Evolutionary conservation across 352 stramenopile species (phyloP), one percentile per base, ranked within the genome.

Genomic region (Thalassiosira allenii): DNA sequence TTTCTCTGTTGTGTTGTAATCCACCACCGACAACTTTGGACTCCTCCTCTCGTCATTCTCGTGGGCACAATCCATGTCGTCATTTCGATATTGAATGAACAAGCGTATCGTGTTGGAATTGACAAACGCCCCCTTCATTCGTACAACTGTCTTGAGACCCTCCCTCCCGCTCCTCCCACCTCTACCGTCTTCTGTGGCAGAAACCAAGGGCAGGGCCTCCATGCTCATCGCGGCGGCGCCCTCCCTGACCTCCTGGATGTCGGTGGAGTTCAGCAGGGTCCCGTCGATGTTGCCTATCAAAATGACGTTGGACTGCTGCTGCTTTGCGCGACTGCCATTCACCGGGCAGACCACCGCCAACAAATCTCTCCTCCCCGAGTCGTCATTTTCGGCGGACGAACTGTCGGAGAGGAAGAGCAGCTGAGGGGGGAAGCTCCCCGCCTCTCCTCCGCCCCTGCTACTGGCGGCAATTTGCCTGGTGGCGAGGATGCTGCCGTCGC

Each of bases 251-350:
- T 72, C 51, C 23, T 53, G 52, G 25, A 66, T 54, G 54, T 89
- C 69, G 6, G 81, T 27, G 12, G 66, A 79, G 74, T 93, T 91
- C 6, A 93, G 70, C 23, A 64, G 27, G 30, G 54, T 30, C 3
- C 88, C 86, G 47, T 91, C 67, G 67, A 93, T 91, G 33, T 87
- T 86, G 12, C 75, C 87, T 32, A 93, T 89, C 1, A 93, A 29
- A 56, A 92, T 77, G 37, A 88, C 56, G 29, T 79, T 79, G 59
- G 34, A 52, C 49, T 40, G 30, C 12, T 43, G 37, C 8, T 58
- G 20, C 54, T 22, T 40, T 44, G 43, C 34, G 57, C 5, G n/a
- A 37, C 17, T 64, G 29, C 12, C 33, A 65, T 59, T 34, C 11
- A 66, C 54, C 8, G 83, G 79, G 20, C 66, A 85, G 3, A 78